Base-by-base conservation (phyloP, 768 basidiomycete species). In the Punctularia strigosozonata region DNA sequence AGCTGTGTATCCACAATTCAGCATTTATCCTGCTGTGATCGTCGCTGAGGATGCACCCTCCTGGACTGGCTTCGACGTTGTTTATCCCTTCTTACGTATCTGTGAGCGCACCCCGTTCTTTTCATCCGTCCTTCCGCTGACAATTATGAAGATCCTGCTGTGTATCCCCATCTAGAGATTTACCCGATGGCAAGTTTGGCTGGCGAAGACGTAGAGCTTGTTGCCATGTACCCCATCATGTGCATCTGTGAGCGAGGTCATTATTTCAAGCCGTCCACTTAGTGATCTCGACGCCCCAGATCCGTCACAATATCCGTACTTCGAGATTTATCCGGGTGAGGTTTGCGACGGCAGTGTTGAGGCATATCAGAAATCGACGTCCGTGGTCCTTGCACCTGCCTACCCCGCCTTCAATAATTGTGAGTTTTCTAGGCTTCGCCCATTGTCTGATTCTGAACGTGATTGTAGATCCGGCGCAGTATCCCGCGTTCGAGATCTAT, bases 1-100 rank as follows among this genome's bases (percentile, higher is more conserved):
- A 4, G 48, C 50, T 1, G 45, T 56, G 2, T 71, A 70, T 51
- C 68, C 61, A 25, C 38, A 57, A 44, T 56, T 63, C 36, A 44
- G 59, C 15, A 25, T 49, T 40, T 42, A 48, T 35, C 44, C 39
- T 18, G 20, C 39, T 26, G 32, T 42, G 24, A 45, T 49, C 39
- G 5, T 19, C 7, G 19, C 26, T 15, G 26, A n/a, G n/a, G n/a
- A n/a, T 28, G 26, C 15, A 15, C 26, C 8, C 26, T 28, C 10
- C 26, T 28, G 15, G 26, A 15, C 10, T 15, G 26, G 26, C 10
- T 28, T 28, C 26, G n/a, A n/a, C 8, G 26, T 15, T 28, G 10
- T 28, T 8, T 28, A 28, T 28, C 26, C 26, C 26, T 28, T 15
- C 26, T 28, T 28, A 8, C 8, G 15, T 15, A 8, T 28, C 26